Conservation (phyloP, 1,284 basidiomycete species). For the Puccinia sorghi region DNA sequence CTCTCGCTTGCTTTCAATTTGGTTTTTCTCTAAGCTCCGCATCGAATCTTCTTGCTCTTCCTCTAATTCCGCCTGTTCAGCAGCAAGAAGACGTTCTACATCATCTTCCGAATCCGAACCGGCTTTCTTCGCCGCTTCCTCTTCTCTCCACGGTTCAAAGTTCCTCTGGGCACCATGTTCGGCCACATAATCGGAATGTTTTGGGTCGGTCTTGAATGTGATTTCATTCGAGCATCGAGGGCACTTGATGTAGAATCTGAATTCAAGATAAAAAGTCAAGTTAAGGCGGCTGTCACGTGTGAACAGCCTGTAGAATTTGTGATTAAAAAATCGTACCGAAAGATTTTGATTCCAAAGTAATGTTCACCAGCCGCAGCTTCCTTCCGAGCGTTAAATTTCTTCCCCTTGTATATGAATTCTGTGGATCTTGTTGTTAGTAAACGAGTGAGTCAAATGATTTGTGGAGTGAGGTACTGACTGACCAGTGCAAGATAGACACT, state of each 20-base stretch:
- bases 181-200: slow-evolving; percentile 89
- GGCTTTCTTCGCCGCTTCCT: slow-evolving; percentile 62
- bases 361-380: slow-evolving; percentile 96
- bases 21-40: slow-evolving; percentile 90
- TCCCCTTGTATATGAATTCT: slow-evolving; percentile 61
- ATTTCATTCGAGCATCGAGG: slow-evolving; percentile 95
- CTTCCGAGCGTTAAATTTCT: slow-evolving; percentile 99
- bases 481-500: slow-evolving; percentile 58
- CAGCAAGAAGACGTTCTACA: slow-evolving; percentile 54
- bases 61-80: slow-evolving; percentile 66
- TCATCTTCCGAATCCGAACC: slow-evolving; percentile 68
- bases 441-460: slow-evolving; percentile 57
- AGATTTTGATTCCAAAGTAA: slow-evolving; percentile 97
- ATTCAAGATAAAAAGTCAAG: slow-evolving; percentile 37
- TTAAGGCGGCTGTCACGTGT: slow-evolving; percentile 53
- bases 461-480: not conserved
- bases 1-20: slow-evolving; percentile 86
- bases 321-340: slow-evolving; percentile 42
- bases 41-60: slow-evolving; percentile 91
- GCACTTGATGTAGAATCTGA: slow-evolving; percentile 63
- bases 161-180: slow-evolving; percentile 93
- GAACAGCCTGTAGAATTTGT: not conserved
- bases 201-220: slow-evolving; percentile 99
- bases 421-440: not conserved
- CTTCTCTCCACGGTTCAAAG: slow-evolving; percentile 88